Evolutionary conservation across 2,329 filamentous ascomycete genomes (phyloP), one percentile per base, ranked within the genome.

Genomic region (Bipolaris cookei): DNA sequence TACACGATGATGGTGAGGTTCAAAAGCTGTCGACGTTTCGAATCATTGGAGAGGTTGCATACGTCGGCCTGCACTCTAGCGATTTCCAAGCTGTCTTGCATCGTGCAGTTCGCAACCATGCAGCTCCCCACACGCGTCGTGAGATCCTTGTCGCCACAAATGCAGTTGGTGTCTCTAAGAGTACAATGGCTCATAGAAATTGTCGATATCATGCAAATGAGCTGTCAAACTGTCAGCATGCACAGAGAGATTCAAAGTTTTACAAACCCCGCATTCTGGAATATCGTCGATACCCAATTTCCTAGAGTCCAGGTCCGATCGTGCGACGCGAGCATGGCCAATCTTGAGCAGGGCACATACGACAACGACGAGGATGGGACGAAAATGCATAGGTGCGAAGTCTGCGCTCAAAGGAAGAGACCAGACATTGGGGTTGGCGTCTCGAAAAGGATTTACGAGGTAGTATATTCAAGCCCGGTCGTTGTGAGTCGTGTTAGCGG

Each of bases 41-140:
- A 68, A 8, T 66, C 62, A 18, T 63, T 48, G 1, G 66, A 37
- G 6, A 69, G 47, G 13, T 64, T 46, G 53, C 67, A 71, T 5
- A 70, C 38, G 16, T 57, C 57, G 1, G 63, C 63, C 41, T 68
- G 65, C 1, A 70, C 67, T 34, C 64, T 65, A 1, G 65, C 62
- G 3, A 65, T 69, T 6, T 54, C 58, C 46, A 52, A 13, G 35
- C 21, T 52, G 7, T 69, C 67, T 8, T 51, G 55, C 65, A 68
- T 69, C 0, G 66, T 69, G 45, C 66, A 70, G 25, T 69, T 70
- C 16, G 51, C 48, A 11, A 68, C 55, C 60, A 69, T 57, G 10
- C 67, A 70, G 32, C 49, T 56, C 20, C 57, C 39, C 7, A 59
- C 10, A 1, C 21, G 41, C 14, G 53, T 39, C 20, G 49, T 41